These are phyloP conservation scores for Saccharum officinarum DNA, from an alignment of 176 grass and related monocot genomes.

Conservation along the genomic window DNA sequence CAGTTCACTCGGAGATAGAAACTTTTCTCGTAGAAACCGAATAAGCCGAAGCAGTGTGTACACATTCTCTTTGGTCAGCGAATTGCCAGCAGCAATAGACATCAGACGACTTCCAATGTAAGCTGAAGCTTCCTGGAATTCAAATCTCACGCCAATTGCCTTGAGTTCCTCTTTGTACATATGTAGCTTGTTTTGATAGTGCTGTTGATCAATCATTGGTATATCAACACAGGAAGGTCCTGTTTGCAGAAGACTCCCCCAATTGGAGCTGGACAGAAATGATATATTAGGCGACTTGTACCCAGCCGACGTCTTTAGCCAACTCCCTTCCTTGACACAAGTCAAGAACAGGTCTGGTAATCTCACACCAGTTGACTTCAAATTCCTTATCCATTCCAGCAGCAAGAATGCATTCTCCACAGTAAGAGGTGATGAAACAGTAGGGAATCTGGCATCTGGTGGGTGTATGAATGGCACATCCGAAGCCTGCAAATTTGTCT, in stretches of 20 bases:
- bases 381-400: slow-evolving; percentile 60
- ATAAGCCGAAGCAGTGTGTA: slow-evolving; percentile 60
- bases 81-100: slow-evolving; percentile 8
- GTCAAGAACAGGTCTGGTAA: slow-evolving; percentile 44
- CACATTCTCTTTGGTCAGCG: slow-evolving; percentile 49
- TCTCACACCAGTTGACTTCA: neutral
- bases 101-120: slow-evolving; percentile 53
- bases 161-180: slow-evolving; percentile 52
- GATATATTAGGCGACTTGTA: slow-evolving; percentile 61
- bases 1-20: slow-evolving; percentile 43
- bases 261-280: slow-evolving; percentile 48
- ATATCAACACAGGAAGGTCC: slow-evolving; percentile 57
- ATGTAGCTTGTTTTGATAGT: slow-evolving; percentile 44
- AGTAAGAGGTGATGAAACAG: slow-evolving; percentile 45
- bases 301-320: slow-evolving; percentile 67
- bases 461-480: slow-evolving; percentile 67
- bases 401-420: slow-evolving; percentile 67
- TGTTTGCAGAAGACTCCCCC: slow-evolving; percentile 59
- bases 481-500: slow-evolving; percentile 13
- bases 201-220: slow-evolving; percentile 62
- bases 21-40: slow-evolving; percentile 47
- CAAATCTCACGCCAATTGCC: slow-evolving; percentile 58
- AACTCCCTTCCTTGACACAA: slow-evolving; percentile 52
- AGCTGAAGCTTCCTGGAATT: slow-evolving; percentile 47
- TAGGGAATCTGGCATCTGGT: slow-evolving; percentile 46